Evolutionary conservation across 345 rosid genomes (phyloP).

Genomic region (Brassica napus): DNA sequence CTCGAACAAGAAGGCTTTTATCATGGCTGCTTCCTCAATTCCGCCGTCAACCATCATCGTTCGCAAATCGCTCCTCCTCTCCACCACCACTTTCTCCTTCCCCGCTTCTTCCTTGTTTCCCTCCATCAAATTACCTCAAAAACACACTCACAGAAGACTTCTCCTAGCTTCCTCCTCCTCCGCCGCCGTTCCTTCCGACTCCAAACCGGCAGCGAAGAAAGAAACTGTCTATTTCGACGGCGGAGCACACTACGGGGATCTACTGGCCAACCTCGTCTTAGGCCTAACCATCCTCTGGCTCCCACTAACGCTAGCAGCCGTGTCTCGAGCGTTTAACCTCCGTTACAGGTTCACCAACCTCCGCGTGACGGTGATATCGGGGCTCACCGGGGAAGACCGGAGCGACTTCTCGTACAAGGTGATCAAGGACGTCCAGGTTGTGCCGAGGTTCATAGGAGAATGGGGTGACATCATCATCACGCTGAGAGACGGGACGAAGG

Average conservation of each 20-base stretch:
- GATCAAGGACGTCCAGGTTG: constrained; percentile 85
- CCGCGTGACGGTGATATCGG: constrained; percentile 89
- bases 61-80: constrained; percentile 22
- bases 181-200: constrained; percentile 26
- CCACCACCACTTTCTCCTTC: constrained; percentile 29
- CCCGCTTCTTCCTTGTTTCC: constrained; percentile 12
- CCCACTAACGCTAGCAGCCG: constrained; percentile 89
- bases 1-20: neutral
- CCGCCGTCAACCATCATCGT: constrained; percentile 22
- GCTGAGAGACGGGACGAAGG: constrained; percentile 72
- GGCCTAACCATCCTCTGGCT: constrained; percentile 91
- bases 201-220: constrained; percentile 42
- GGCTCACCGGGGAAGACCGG: constrained; percentile 77
- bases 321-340: constrained; percentile 71
- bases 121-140: constrained; percentile 53
- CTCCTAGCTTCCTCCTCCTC: constrained; percentile 35
- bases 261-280: constrained; percentile 69
- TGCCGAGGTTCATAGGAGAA: constrained; percentile 90
- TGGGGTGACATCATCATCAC: constrained; percentile 92
- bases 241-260: constrained; percentile 96
- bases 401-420: constrained; percentile 92
- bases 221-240: constrained; percentile 85
- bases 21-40: constrained; percentile 38
- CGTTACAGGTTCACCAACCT: constrained; percentile 93
- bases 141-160: constrained; percentile 34